These are phyloP conservation scores for Syncephalis plumigaleata DNA, from an alignment of 371 early-diverging fungal species.

Conservation along the genomic window DNA sequence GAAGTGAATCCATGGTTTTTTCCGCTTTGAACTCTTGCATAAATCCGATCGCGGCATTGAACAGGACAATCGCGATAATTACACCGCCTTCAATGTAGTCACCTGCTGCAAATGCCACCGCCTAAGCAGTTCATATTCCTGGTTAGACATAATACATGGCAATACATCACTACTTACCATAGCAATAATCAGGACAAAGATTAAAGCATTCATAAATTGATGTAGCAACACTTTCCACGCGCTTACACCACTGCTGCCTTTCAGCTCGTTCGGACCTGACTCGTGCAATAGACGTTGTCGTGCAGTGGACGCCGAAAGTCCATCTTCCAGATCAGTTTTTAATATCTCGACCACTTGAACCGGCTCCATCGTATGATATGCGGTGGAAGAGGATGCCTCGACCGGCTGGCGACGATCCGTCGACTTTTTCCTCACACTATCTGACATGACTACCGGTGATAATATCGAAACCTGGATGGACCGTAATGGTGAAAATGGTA, in stretches of 20 bases:
- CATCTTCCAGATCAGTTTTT: slow-evolving; percentile 30
- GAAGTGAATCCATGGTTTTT: slow-evolving; percentile 71
- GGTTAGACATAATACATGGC: too few relatives aligned
- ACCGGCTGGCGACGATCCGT: too few relatives aligned
- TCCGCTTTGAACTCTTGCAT: slow-evolving; percentile 80
- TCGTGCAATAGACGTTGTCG: slow-evolving; percentile 19
- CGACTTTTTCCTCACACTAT: too few relatives aligned
- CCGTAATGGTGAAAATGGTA: too few relatives aligned
- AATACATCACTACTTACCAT: slow-evolving; percentile 15
- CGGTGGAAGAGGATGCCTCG: too few relatives aligned
- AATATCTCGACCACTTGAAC: slow-evolving; percentile 6
- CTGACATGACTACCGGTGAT: too few relatives aligned
- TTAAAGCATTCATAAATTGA: slow-evolving; percentile 73
- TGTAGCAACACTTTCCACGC: slow-evolving; percentile 52
- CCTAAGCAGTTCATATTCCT: too few relatives aligned
- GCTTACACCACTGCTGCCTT: slow-evolving; percentile 36
- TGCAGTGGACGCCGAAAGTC: slow-evolving; percentile 36
- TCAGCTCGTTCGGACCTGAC: slow-evolving; percentile 60
- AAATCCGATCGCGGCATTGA: slow-evolving; percentile 71
- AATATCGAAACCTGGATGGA: too few relatives aligned
- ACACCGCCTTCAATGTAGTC: slow-evolving; percentile 49
- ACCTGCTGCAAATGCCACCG: slow-evolving; percentile 26
- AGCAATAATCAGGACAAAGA: slow-evolving; percentile 57
- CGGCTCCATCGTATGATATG: too few relatives aligned
- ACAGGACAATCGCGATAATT: slow-evolving; percentile 47